Percentiles rank a stretch among this genome's conserved stretches.
phyloP scores from a whole-genome alignment of 169 alveolate species.

The Blepharisma undulans region DNA sequence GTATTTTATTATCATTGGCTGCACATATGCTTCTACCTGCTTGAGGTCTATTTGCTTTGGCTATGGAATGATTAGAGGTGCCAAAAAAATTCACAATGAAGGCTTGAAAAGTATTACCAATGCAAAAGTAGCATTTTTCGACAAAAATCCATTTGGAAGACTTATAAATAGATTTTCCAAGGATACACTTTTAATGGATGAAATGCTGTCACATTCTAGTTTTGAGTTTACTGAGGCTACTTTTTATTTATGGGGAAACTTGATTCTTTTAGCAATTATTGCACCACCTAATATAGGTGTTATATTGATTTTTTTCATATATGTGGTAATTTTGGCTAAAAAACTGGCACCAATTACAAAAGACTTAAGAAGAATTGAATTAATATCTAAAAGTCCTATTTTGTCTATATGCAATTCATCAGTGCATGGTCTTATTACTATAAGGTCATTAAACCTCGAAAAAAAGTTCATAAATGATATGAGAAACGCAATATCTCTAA shows the following conservation, averaged over 20 bases:
- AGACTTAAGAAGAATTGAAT: slow-evolving; percentile 62
- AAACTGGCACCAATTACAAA: background rate
- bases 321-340: background rate
- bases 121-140: background rate
- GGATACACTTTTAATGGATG: background rate
- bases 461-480: slow-evolving; percentile 46
- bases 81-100: background rate
- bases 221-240: background rate
- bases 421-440: slow-evolving; percentile 69
- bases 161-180: background rate
- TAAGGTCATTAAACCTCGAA: slow-evolving; percentile 59
- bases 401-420: slow-evolving; percentile 59
- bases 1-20: background rate
- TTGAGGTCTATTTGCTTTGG: background rate
- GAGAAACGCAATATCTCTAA: slow-evolving; percentile 1
- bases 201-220: background rate
- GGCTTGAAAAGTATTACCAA: background rate
- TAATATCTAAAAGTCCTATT: slow-evolving; percentile 70
- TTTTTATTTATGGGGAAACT: background rate
- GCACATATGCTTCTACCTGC: background rate
- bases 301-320: background rate
- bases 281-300: slow-evolving; percentile 31
- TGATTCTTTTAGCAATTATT: background rate
- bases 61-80: background rate
- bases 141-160: background rate